These are phyloP conservation scores for Ganoderma lucidum DNA, from an alignment of 1,284 basidiomycete species.

Conservation along the genomic window DNA sequence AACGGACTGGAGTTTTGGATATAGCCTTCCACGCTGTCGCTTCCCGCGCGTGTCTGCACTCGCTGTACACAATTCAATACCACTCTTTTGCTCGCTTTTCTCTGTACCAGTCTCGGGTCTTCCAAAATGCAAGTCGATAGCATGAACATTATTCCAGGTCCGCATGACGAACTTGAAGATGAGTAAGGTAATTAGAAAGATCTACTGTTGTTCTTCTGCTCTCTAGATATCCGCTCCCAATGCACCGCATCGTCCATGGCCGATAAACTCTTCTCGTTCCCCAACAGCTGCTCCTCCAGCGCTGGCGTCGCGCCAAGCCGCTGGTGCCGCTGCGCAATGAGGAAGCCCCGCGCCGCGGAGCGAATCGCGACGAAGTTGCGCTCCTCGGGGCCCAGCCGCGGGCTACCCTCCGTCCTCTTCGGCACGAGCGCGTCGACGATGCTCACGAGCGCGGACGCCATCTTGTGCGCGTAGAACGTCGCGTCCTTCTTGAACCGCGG, in stretches of 20 bases:
- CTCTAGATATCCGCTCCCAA: conserved; percentile 25
- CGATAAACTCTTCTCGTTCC: conserved; percentile 30
- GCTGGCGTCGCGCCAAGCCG: conserved; percentile 28
- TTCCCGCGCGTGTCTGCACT: not conserved
- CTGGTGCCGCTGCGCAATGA: conserved; percentile 22
- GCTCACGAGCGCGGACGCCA: conserved; percentile 34
- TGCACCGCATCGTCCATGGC: conserved; percentile 30
- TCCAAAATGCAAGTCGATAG: not conserved
- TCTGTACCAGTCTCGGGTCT: not conserved
- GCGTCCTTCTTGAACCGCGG: conserved; percentile 26
- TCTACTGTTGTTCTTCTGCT: conserved; percentile 10
- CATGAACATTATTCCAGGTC: not conserved
- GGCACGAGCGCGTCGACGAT: conserved; percentile 34
- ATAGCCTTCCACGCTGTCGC: not conserved
- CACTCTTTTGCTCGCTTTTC: not conserved
- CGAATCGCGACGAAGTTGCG: conserved; percentile 34
- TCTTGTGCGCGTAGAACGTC: conserved; percentile 34
- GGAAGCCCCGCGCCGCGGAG: conserved; percentile 26
- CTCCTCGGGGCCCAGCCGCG: conserved; percentile 20
- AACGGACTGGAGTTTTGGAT: conserved; percentile 20
- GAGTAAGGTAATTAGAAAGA: not conserved
- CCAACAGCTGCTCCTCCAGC: conserved; percentile 34
- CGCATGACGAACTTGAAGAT: not conserved
- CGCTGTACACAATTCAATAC: conserved; percentile 11
- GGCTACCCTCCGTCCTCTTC: conserved; percentile 23